Evolutionary conservation across 495 filamentous ascomycete species (phyloP), one percentile per base, ranked within the genome.

Genomic region (Geopyxis carbonaria): DNA sequence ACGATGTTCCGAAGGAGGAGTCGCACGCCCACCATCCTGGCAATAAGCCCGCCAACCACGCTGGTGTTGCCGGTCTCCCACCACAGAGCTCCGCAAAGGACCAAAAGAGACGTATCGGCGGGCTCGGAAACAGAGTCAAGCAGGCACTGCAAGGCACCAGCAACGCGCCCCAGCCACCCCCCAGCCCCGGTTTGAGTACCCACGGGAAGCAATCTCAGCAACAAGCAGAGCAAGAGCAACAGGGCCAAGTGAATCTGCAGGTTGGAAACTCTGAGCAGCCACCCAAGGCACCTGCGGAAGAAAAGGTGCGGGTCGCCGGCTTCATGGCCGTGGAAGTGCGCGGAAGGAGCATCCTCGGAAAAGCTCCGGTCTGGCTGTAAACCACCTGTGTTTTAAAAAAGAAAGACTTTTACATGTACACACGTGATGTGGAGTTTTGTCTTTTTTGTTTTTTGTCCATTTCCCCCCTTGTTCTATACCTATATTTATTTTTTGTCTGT

Each of bases 251-350:
- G 11, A 22, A 10, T 38, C 22, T 38, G 20, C 1, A 18, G 21
- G 22, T 22, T 15, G 25, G 33, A 35, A 34, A 38, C 19, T 27
- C 21, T 15, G 7, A 24, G 2, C 52, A 58, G 42, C 45, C 61
- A 57, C 39, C 52, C 24, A 58, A 67, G 46, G 64, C 66, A 44
- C 61, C 44, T 24, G 24, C 11, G 13, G 39, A 18, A 20, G 59
- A 48, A 34, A 72, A 68, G 46, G 75, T 95, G 31, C 69, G 89
- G 20, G 75, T 94, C 54, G 73, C 87, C 14, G 78, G 78, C 1
- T 93, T 93, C 52, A 62, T 94, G 31, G 76, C 73, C 0, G 78
- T 92, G 6, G 82, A 93, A 58, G 82, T 95, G 5, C 65, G 84
- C 42, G 78, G 80, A 2, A 66, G 78, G 47, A 82, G 77, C 56